phyloP scores from a whole-genome alignment of 2,329 filamentous ascomycete species.

The Monosporascus sp. region DNA sequence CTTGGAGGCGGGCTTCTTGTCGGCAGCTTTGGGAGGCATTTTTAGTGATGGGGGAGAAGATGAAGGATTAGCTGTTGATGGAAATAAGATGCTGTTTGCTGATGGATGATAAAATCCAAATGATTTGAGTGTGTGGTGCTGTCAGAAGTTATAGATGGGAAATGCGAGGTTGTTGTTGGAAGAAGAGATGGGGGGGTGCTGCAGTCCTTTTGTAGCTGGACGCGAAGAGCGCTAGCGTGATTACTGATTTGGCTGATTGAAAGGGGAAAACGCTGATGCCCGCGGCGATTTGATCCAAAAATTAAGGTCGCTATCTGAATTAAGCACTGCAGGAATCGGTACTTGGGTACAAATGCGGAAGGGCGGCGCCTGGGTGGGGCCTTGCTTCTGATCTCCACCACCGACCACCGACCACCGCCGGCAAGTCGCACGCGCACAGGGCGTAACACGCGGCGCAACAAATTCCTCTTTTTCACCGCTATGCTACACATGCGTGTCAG shows the following conservation, averaged over 20 bases:
- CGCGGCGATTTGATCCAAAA: neutral
- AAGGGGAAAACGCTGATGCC: slow-evolving; percentile 17
- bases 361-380: too few species aligned
- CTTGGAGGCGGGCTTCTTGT: slow-evolving; percentile 99
- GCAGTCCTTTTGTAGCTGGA: slow-evolving; percentile 57
- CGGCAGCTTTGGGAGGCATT: slow-evolving; percentile 97
- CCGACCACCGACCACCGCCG: too few species aligned
- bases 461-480: too few species aligned
- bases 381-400: too few species aligned
- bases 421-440: too few species aligned
- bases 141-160: slow-evolving; percentile 40
- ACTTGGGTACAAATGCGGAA: too few species aligned
- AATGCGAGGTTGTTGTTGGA: slow-evolving; percentile 9
- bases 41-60: slow-evolving; percentile 34
- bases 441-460: too few species aligned
- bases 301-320: too few species aligned
- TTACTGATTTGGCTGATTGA: slow-evolving; percentile 49
- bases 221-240: slow-evolving; percentile 42
- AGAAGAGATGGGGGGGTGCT: slow-evolving; percentile 43
- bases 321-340: too few species aligned
- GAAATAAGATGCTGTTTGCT: slow-evolving; percentile 9
- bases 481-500: too few species aligned
- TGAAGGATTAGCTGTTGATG: slow-evolving; percentile 10
- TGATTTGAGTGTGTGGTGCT: slow-evolving; percentile 20
- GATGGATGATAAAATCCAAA: slow-evolving; percentile 18